Conservation (phyloP, 176 grass and related monocot species). For the Lolium multiflorum region DNA sequence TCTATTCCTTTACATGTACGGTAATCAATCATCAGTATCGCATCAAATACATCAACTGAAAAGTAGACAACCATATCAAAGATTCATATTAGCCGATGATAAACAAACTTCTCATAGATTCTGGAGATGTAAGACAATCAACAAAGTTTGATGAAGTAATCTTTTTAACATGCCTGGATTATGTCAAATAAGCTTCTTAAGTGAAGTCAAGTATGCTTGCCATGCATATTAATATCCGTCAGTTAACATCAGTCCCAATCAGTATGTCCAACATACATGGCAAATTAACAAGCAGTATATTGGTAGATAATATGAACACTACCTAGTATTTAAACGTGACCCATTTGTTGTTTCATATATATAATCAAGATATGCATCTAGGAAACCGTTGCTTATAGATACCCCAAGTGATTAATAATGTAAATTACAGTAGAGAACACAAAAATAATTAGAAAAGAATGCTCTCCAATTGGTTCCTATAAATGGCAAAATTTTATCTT, state of each 20-base stretch:
- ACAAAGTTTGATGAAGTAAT: not conserved
- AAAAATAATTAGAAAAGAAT: not conserved
- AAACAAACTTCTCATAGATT: not conserved
- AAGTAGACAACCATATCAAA: not conserved
- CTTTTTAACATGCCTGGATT: not conserved
- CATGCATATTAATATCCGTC: not conserved
- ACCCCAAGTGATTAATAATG: not conserved
- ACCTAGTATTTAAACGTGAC: not conserved
- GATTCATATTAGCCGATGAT: not conserved
- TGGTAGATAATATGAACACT: not conserved
- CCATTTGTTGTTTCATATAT: not conserved
- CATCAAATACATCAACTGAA: not conserved
- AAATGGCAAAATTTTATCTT: not conserved
- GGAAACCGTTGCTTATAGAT: not conserved
- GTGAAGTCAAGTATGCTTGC: constrained; percentile 3
- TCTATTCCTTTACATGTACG: not conserved
- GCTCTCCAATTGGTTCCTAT: not conserved
- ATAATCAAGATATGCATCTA: not conserved
- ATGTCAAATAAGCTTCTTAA: not conserved
- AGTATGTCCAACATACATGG: not conserved
- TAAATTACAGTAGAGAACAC: not conserved
- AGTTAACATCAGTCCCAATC: not conserved
- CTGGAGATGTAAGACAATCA: not conserved
- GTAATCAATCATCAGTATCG: too few species aligned
- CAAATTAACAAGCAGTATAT: not conserved